These are phyloP conservation scores for Rhododendron simsii DNA, from an alignment of 148 eudicot genomes.

Conservation along the genomic window DNA sequence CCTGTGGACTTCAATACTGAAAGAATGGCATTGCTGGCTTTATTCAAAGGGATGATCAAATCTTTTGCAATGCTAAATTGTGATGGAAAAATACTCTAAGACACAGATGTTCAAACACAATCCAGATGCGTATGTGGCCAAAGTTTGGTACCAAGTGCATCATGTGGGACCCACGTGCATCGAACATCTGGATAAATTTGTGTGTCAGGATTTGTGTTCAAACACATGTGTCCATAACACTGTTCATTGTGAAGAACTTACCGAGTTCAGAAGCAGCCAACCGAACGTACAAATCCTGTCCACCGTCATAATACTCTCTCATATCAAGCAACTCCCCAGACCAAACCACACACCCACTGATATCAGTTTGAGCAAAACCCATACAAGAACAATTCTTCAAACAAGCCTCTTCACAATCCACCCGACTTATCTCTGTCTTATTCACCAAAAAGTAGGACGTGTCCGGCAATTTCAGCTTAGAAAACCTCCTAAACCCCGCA, in stretches of 20 bases:
- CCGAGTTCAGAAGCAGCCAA: conserved; percentile 25
- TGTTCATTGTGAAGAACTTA: background rate
- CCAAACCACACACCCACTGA: conserved; percentile 25
- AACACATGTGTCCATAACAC: background rate
- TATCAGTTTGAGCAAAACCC: conserved; percentile 21
- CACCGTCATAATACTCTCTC: conserved; percentile 12
- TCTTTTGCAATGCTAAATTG: background rate
- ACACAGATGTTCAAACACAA: background rate
- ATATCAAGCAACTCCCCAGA: conserved; percentile 18
- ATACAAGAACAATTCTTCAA: conserved; percentile 22
- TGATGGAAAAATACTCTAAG: background rate
- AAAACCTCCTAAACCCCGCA: conserved; percentile 18
- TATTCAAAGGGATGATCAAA: background rate
- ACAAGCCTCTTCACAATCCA: conserved; percentile 16
- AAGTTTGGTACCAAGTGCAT: background rate
- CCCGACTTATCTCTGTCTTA: background rate
- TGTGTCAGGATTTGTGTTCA: background rate
- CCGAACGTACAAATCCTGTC: conserved; percentile 20
- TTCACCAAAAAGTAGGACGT: background rate
- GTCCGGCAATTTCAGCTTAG: conserved; percentile 25
- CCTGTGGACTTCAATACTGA: background rate
- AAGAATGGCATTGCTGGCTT: background rate
- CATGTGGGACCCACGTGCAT: background rate
- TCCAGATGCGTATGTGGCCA: background rate
- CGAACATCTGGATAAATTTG: background rate